Base-by-base conservation (phyloP, 768 basidiomycete species). In the Suillus clintonianus region DNA sequence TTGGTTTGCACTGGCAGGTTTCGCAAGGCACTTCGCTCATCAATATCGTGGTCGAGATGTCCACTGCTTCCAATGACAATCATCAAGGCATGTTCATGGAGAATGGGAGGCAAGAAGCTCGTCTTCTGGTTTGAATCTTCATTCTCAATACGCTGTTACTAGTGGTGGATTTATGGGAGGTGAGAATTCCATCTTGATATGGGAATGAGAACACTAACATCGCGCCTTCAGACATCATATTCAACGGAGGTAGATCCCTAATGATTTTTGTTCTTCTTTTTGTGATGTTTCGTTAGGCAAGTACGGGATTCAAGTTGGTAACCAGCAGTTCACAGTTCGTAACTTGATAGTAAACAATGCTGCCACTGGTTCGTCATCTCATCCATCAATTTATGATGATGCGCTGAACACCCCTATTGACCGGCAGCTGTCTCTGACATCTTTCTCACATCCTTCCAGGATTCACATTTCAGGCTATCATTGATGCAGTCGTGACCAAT, bases 1-100 rank as follows among this genome's bases (percentile, higher is more conserved):
- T 88, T 14, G 91, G 89, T 39, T 78, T 93, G 39, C 91, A 93
- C 70, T 93, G 91, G 91, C 91, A 93, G 77, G 88, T 92, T 32
- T 85, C 92, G 0, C 91, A 94, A 72, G 82, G 87, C 13, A 93
- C 91, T 0, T 90, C 89, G 0, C 74, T 94, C 57, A 80, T 87
- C 65, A 92, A 93, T 72, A 84, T 94, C 64, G 82, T 85, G 19
- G 82, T 92, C 60, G 74, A 89, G 62, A 89, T 92, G 89, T 90
- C 88, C 17, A 82, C 83, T 22, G 86, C 79, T 9, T 65, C 82
- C 36, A 82, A 85, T 61, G 91, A 85, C 8, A 83, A 82, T 10
- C 91, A 93, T 67, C 86, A 89, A 81, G 90, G 89, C 86, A 76
- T 39, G 65, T 91, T 79, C 77, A 92, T 92, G 90, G 91, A 92